Percentiles rank a stretch among this genome's conserved stretches.
phyloP scores from a whole-genome alignment of 176 grass and related monocot genomes.

The Pontederia crassipes region DNA sequence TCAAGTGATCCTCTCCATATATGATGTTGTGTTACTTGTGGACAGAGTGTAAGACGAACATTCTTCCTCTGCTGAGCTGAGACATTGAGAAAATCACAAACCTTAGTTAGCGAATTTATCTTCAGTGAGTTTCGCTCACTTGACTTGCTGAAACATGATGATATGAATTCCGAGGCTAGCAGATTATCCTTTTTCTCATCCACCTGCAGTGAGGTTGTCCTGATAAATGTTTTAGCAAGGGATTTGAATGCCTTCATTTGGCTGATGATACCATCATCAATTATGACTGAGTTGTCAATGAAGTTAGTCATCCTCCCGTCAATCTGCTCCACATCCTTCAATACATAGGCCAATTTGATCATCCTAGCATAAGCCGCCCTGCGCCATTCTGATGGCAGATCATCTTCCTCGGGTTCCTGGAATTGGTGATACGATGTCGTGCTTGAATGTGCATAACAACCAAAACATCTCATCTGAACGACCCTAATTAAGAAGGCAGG shows the following conservation, averaged over 20 bases:
- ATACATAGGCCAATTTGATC: constrained; percentile 38
- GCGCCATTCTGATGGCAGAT: constrained; percentile 39
- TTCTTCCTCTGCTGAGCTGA: constrained; percentile 54
- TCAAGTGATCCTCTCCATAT: constrained; percentile 67
- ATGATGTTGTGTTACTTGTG: constrained; percentile 76
- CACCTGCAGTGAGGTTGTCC: not conserved
- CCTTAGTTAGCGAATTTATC: constrained; percentile 43
- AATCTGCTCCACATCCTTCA: constrained; percentile 27
- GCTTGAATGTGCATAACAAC: constrained; percentile 1
- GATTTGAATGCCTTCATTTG: constrained; percentile 43
- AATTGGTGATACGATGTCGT: constrained; percentile 13
- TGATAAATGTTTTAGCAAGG: constrained; percentile 37
- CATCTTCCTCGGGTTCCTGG: constrained; percentile 20
- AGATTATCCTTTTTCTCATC: not conserved
- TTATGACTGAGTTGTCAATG: constrained; percentile 20
- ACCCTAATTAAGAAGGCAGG: too few relatives aligned
- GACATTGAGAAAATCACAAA: constrained; percentile 58
- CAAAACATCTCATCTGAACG: not conserved
- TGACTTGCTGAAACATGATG: constrained; percentile 9
- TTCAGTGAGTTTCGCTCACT: not conserved
- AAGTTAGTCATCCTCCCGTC: constrained; percentile 23
- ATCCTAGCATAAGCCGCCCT: constrained; percentile 49
- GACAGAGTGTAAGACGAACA: constrained; percentile 55
- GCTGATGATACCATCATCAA: constrained; percentile 17
- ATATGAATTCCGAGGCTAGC: not conserved